phyloP scores from a whole-genome alignment of 495 filamentous ascomycete genomes.

The Recurvomyces mirabilis region DNA sequence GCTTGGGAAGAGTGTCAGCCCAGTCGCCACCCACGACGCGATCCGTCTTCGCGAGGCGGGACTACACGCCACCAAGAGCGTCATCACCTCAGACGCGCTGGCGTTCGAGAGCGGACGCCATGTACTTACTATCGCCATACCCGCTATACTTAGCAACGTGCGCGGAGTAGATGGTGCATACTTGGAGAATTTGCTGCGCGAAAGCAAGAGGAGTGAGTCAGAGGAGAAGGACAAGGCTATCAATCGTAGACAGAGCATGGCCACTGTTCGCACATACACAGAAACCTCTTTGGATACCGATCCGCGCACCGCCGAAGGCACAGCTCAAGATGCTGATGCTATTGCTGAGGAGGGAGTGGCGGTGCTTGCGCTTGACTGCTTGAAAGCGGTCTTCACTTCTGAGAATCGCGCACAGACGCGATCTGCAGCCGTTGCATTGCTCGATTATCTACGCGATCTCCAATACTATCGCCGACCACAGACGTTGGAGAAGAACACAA shows the following conservation, averaged over 20 bases:
- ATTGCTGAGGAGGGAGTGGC: constrained; percentile 79
- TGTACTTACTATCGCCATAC: constrained; percentile 55
- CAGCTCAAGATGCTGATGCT: constrained; percentile 72
- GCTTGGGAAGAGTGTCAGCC: constrained; percentile 9
- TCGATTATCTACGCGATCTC: constrained; percentile 58
- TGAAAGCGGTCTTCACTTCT: constrained; percentile 66
- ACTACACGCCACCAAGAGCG: constrained; percentile 63
- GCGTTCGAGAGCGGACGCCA: constrained; percentile 62
- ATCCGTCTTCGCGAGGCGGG: constrained; percentile 75
- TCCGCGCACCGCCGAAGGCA: constrained; percentile 57
- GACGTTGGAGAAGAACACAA: constrained; percentile 15
- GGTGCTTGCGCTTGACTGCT: constrained; percentile 65
- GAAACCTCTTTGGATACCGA: constrained; percentile 47
- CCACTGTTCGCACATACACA: constrained; percentile 55
- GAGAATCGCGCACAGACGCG: constrained; percentile 69
- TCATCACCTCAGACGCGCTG: constrained; percentile 67
- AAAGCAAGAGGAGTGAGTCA: constrained; percentile 51
- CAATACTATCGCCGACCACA: constrained; percentile 4
- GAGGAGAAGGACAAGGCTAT: constrained; percentile 46
- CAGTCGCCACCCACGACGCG: constrained; percentile 58
- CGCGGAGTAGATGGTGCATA: constrained; percentile 64
- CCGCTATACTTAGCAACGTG: constrained; percentile 73
- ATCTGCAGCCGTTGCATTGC: constrained; percentile 53
- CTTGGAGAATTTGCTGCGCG: constrained; percentile 50
- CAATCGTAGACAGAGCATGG: constrained; percentile 61